Base-by-base conservation (phyloP, 768 basidiomycete species). In the Infundibulicybe gibba region DNA sequence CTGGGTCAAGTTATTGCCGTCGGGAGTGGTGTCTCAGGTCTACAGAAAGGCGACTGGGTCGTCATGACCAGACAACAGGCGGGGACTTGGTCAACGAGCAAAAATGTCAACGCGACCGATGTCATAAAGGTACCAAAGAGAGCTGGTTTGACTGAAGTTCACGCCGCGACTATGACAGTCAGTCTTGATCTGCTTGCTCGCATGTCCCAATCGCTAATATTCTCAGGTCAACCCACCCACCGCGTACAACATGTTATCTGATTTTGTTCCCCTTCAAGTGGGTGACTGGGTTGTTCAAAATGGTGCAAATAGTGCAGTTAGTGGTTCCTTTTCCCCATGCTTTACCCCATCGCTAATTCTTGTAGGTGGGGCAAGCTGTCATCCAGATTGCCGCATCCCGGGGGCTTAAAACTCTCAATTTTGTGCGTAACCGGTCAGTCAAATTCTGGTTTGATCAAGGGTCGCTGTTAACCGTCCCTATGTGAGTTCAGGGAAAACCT, bases 231-330 rank as follows among this genome's bases (percentile, higher is more conserved):
- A 94, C 58, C 87, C 88, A 2, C 74, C 90, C 0, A 90, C 91
- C 0, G 92, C 92, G 1, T 84, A 84, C 52, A 85, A 86, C 55
- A 87, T 94, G 84, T 74, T 94, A 9, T 74, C 73, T 31, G 79
- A 87, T 46, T 92, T 84, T 62, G 74, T 81, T 5, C 54, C 71
- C 32, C 74, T 92, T 37, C 51, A 77, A 43, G 69, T 74, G 41
- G 90, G 85, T 3, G 87, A 90, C 40, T 93, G 85, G 85, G 72
- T 94, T 13, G 61, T 94, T 10, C 91, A 94, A 63, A 94, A 93
- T 51, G 91, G 89, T 20, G 84, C 83, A 15, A 94, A 94, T 55
- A 87, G 87, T 54, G 86, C 87, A 15, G 90, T 90, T 48, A 41
- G 82, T 65, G 13, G 43, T 17, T 44, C 17, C 9, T 31, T 43